Evolutionary conservation across 176 grass and related monocot species (phyloP).

Genomic region (Rhynchospora pubera): DNA sequence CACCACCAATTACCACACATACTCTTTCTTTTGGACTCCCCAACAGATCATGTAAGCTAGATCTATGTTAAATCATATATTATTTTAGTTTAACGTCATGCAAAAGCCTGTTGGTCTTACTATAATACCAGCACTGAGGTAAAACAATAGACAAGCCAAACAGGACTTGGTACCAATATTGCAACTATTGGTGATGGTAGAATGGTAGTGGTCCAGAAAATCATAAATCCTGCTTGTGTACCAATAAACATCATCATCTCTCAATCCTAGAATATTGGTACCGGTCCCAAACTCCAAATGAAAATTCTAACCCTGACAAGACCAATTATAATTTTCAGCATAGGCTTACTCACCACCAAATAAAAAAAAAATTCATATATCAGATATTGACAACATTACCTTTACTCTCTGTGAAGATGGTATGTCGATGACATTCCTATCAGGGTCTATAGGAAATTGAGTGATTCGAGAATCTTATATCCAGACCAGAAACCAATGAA

Average conservation of each 20-base stretch:
- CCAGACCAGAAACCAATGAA: conserved; percentile 22
- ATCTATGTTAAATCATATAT: not conserved
- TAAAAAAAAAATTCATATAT: not conserved
- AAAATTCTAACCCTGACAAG: too few species aligned
- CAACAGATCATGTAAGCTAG: conserved; percentile 23
- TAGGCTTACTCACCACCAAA: not conserved
- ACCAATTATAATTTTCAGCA: too few species aligned
- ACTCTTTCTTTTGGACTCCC: conserved; percentile 31
- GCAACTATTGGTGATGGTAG: too few species aligned
- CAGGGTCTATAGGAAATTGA: conserved; percentile 26
- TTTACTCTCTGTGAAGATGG: conserved; percentile 23
- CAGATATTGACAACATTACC: not conserved
- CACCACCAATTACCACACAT: conserved; percentile 20
- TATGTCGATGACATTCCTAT: conserved; percentile 20
- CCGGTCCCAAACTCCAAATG: too few species aligned
- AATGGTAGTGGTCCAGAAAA: too few species aligned
- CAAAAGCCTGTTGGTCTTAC: not conserved
- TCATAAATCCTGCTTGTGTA: too few species aligned
- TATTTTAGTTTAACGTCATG: not conserved
- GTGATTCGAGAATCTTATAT: not conserved
- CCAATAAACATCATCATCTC: too few species aligned
- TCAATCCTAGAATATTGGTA: too few species aligned
- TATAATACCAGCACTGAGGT: not conserved
- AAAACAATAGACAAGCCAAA: not conserved
- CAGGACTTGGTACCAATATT: too few species aligned